Base-by-base conservation (phyloP, 192 early-diverging fungal species). In the Spinellus fusiger region DNA sequence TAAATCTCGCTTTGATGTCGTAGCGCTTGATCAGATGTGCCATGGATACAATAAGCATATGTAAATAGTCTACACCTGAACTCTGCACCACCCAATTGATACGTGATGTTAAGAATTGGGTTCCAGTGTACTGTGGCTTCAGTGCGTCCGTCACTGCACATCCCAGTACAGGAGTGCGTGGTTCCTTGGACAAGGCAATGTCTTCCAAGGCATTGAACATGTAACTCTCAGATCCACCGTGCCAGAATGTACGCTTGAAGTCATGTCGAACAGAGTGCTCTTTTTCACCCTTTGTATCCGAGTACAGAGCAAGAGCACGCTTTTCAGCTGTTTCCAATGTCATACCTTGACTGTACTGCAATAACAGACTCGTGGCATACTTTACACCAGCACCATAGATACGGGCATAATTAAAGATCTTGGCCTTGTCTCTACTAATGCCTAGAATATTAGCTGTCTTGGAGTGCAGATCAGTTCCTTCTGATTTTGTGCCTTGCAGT, bases 51-150 rank as follows among this genome's bases (percentile, higher is more conserved):
- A 98, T 70, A 9, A 98, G 73, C 53, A 98, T 70, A 66, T 98
- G 96, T 8, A 98, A 71, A 65, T 98, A 98, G 61, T 98, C 96
- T 25, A 96, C 96, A 18, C 94, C 96, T 1, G 94, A 97, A 22
- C 93, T 95, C 73, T 98, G 96, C 4, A 98, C 94, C 1, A 90
- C 93, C 96, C 96, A 98, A 69, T 98, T 98, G 38, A 97, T 77
- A 15, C 94, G 81, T 31, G 88, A 93, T 0, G 92, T 92, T 77
- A 92, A 75, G 68, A 84, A 97, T 56, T 86, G 71, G 26, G 59
- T 59, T 16, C 82, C 77, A 20, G 80, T 72, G 7, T 80, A 71
- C 29, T 73, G 72, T 20, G 80, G 81, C 51, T 82, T 78, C 51
- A 98, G 67, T 2, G 89, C 86, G n/a, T 93, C 84, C 5, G 96